These are phyloP conservation scores for Violaceomyces palustris DNA, from an alignment of 1,284 basidiomycete genomes.

Conservation along the genomic window DNA sequence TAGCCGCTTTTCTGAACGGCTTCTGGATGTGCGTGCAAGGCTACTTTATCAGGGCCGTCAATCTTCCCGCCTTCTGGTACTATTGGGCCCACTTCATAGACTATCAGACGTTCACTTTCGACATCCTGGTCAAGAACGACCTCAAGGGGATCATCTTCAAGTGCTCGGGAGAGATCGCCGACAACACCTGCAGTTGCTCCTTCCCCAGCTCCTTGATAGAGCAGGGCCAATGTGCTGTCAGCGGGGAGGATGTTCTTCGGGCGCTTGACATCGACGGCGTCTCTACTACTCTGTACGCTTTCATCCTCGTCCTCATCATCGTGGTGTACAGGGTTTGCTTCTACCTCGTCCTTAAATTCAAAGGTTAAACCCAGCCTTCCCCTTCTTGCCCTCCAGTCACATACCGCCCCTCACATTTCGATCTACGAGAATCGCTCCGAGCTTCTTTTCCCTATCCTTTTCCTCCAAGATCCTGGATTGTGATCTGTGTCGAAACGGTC, in stretches of 20 bases:
- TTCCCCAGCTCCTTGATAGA: conserved; percentile 10
- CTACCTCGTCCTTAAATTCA: conserved; percentile 26
- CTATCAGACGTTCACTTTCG: conserved; percentile 56
- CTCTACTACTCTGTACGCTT: conserved; percentile 40
- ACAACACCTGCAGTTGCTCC: conserved; percentile 19
- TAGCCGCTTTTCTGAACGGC: conserved; percentile 62
- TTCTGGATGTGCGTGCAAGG: conserved; percentile 60
- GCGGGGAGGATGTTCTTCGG: conserved; percentile 20
- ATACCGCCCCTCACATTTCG: no score
- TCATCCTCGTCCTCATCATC: conserved; percentile 26
- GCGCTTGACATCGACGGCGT: conserved; percentile 33
- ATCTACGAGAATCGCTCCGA: no score
- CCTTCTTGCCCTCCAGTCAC: no score
- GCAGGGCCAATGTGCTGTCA: conserved; percentile 11
- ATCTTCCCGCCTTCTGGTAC: conserved; percentile 62
- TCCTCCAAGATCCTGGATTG: no score
- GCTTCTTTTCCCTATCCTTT: no score
- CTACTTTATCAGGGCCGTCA: conserved; percentile 55
- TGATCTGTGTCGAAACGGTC: no score
- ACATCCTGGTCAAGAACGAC: conserved; percentile 58
- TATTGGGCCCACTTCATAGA: conserved; percentile 59
- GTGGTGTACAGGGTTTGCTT: conserved; percentile 47
- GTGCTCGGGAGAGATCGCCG: conserved; percentile 52
- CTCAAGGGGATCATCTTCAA: conserved; percentile 57
- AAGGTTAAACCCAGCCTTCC: no score